phyloP scores from a whole-genome alignment of 2,329 filamentous ascomycete genomes.

The Arthrobotrys iridis region DNA sequence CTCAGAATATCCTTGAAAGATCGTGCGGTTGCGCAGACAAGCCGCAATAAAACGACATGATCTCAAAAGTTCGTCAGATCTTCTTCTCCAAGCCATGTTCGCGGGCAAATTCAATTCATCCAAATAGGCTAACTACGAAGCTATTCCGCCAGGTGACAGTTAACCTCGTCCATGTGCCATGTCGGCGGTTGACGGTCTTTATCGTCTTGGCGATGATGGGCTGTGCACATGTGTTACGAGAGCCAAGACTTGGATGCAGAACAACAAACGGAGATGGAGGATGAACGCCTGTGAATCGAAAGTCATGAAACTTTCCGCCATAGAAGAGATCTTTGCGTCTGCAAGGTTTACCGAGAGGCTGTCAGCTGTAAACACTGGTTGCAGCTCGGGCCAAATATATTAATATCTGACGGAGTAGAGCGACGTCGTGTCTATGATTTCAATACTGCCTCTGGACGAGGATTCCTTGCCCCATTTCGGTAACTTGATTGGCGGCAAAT shows the following conservation, averaged over 20 bases:
- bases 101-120: background rate
- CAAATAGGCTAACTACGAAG: background rate
- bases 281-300: too few relatives aligned
- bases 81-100: background rate
- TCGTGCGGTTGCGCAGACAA: background rate
- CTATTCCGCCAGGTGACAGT: background rate
- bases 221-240: conserved; percentile 11
- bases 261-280: too few relatives aligned
- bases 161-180: background rate
- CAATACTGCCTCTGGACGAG: too few relatives aligned
- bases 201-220: conserved; percentile 29
- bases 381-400: background rate
- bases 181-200: background rate
- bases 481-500: too few relatives aligned
- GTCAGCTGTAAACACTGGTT: background rate
- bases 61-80: background rate
- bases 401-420: background rate
- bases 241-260: conserved; percentile 16
- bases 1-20: too few relatives aligned
- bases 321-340: background rate
- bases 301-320: background rate
- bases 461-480: too few relatives aligned
- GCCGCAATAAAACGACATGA: background rate
- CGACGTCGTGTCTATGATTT: too few relatives aligned
- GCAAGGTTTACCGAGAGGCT: conserved; percentile 30